Conservation (phyloP, 257 asterid species). For the Solanum lignicaule region DNA sequence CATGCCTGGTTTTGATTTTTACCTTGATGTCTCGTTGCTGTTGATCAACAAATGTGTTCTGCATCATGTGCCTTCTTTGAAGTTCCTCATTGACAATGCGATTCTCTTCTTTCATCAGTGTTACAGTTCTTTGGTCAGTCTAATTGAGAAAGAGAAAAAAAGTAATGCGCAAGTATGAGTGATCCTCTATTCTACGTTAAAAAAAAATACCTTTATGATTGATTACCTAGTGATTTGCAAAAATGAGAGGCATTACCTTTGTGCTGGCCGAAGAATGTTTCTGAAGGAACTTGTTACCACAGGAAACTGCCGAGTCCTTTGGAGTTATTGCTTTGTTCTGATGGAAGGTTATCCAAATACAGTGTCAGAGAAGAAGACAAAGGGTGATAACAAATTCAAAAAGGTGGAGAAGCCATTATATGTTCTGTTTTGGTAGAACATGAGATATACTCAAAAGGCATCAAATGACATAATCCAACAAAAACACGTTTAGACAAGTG, state of each 20-base stretch:
- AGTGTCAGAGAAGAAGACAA: not conserved
- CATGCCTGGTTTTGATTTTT: not conserved
- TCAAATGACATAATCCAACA: not conserved
- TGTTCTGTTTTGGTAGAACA: not conserved
- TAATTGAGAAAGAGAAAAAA: slow-evolving; percentile 7
- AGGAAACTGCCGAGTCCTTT: slow-evolving; percentile 23
- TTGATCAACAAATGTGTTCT: slow-evolving; percentile 48
- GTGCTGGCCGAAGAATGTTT: slow-evolving; percentile 21
- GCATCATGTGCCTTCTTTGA: slow-evolving; percentile 36
- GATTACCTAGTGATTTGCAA: not conserved
- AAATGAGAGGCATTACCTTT: slow-evolving; percentile 27
- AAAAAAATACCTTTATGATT: not conserved
- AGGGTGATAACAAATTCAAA: not conserved
- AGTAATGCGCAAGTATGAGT: not conserved
- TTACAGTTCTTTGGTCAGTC: slow-evolving; percentile 30
- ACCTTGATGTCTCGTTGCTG: slow-evolving; percentile 73
- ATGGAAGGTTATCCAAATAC: not conserved
- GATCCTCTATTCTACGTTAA: not conserved
- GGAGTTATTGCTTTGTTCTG: slow-evolving; percentile 42
- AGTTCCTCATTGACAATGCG: slow-evolving; percentile 29
- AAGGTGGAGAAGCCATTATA: not conserved
- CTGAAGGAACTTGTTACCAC: slow-evolving; percentile 20
- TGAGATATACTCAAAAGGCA: not conserved
- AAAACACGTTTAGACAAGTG: not conserved
- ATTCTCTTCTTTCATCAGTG: slow-evolving; percentile 24